These are phyloP conservation scores for Talaromyces sp. DNA, from an alignment of 2,329 filamentous ascomycete species.

Conservation along the genomic window DNA sequence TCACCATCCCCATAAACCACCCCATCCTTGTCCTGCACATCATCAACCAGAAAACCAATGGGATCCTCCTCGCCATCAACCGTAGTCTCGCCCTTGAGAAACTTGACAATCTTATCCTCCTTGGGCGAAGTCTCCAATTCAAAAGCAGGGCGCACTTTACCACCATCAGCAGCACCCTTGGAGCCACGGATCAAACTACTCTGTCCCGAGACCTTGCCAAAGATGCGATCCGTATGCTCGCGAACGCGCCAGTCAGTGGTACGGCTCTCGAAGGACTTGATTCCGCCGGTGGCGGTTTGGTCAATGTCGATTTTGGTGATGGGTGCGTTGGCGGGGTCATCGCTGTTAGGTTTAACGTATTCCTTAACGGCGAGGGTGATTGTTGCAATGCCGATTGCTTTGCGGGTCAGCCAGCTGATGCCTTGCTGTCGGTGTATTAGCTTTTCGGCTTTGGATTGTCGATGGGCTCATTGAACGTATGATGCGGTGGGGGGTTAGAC, in stretches of 20 bases:
- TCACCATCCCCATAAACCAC: slow-evolving; percentile 30
- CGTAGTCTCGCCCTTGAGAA: slow-evolving; percentile 37
- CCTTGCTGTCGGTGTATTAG: slow-evolving; percentile 49
- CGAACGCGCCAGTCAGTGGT: slow-evolving; percentile 55
- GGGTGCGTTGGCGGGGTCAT: slow-evolving; percentile 27
- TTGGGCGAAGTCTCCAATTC: slow-evolving; percentile 34
- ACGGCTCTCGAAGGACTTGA: slow-evolving; percentile 60
- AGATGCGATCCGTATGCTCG: slow-evolving; percentile 72
- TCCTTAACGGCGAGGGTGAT: slow-evolving; percentile 61
- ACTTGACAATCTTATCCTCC: slow-evolving; percentile 34
- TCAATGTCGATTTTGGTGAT: slow-evolving; percentile 64
- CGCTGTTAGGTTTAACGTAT: slow-evolving; percentile 45
- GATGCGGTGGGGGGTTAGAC: slow-evolving; percentile 1
- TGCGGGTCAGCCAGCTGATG: slow-evolving; percentile 66
- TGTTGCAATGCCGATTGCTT: slow-evolving; percentile 63
- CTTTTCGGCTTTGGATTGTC: slow-evolving; percentile 7
- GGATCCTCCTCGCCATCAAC: slow-evolving; percentile 53
- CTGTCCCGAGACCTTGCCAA: slow-evolving; percentile 63
- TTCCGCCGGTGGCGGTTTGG: slow-evolving; percentile 65
- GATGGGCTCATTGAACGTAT: no score
- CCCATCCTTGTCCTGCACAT: slow-evolving; percentile 20
- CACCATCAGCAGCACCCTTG: slow-evolving; percentile 35
- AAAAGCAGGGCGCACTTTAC: slow-evolving; percentile 31
- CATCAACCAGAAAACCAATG: slow-evolving; percentile 56
- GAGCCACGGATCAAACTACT: slow-evolving; percentile 46